These are phyloP conservation scores for Cicer bijugum DNA, from an alignment of 306 rosid species.

Conservation along the genomic window DNA sequence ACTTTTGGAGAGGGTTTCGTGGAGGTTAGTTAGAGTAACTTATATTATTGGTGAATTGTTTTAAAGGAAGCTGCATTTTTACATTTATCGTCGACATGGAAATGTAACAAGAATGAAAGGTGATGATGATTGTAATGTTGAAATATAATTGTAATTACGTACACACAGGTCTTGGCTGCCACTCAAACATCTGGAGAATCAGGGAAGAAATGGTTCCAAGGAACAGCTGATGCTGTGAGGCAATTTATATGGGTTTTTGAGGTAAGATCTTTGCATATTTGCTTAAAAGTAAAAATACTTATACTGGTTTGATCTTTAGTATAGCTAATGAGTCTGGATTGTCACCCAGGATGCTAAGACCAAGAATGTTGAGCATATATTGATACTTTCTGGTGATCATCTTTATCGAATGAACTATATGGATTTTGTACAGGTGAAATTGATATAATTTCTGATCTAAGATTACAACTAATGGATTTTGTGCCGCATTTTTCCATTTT, in stretches of 20 bases:
- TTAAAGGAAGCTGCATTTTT: no score
- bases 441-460: slow-evolving; percentile 3
- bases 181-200: slow-evolving; percentile 91
- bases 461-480: slow-evolving; percentile 15
- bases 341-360: slow-evolving; percentile 77
- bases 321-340: slow-evolving; percentile 31
- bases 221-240: slow-evolving; percentile 97
- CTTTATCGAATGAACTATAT: slow-evolving; percentile 90
- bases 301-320: background rate
- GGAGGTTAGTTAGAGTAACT: slow-evolving; percentile 59
- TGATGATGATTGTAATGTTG: background rate
- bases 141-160: slow-evolving; percentile 35
- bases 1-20: slow-evolving; percentile 85
- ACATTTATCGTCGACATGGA: background rate
- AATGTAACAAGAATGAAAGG: background rate
- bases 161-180: slow-evolving; percentile 83
- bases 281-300: slow-evolving; percentile 3
- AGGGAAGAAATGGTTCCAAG: slow-evolving; percentile 93
- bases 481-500: background rate
- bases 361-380: slow-evolving; percentile 82
- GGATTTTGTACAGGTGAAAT: slow-evolving; percentile 77
- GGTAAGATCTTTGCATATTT: slow-evolving; percentile 52
- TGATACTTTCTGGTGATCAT: slow-evolving; percentile 94
- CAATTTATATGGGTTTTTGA: slow-evolving; percentile 92
- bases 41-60: background rate